These are phyloP conservation scores for Capsella bursapastoris DNA, from an alignment of 345 rosid species.

Conservation along the genomic window DNA sequence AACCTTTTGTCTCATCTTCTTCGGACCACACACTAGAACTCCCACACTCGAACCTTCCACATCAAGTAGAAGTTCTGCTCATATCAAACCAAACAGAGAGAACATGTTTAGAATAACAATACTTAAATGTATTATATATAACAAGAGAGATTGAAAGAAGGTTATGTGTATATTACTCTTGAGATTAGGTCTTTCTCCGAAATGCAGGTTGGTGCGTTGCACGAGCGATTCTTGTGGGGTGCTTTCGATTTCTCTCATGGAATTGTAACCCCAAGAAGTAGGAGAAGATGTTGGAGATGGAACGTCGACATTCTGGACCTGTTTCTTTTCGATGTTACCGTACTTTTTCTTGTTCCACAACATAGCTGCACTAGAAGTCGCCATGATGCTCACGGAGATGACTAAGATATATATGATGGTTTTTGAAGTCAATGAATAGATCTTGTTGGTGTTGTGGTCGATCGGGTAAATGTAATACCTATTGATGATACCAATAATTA, in stretches of 20 bases:
- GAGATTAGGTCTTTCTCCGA: constrained; percentile 73
- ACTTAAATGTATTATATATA: neutral
- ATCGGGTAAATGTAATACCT: constrained; percentile 63
- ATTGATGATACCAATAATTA: constrained; percentile 60
- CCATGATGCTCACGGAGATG: constrained; percentile 53
- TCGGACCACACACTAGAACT: constrained; percentile 78
- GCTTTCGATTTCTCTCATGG: constrained; percentile 71
- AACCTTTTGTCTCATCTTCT: constrained; percentile 71
- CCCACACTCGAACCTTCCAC: constrained; percentile 68
- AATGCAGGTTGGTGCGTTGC: constrained; percentile 55
- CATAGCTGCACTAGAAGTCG: constrained; percentile 59
- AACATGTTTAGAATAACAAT: constrained; percentile 9
- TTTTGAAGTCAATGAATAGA: constrained; percentile 51
- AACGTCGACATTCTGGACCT: constrained; percentile 51
- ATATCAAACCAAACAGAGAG: neutral
- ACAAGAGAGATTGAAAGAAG: neutral
- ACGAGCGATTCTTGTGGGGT: constrained; percentile 59
- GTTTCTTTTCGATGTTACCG: constrained; percentile 45
- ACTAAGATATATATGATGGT: constrained; percentile 54
- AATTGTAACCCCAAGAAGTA: constrained; percentile 34
- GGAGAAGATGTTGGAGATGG: constrained; percentile 47
- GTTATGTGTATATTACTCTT: constrained; percentile 57
- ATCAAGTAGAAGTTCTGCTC: constrained; percentile 58
- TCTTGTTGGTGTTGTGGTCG: constrained; percentile 53
- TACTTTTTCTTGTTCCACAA: constrained; percentile 62